Percentiles rank a stretch among this genome's conserved stretches.
These are phyloP conservation scores for Sporothrix protearum DNA, from an alignment of 2,329 filamentous ascomycete species.

Conservation along the genomic window DNA sequence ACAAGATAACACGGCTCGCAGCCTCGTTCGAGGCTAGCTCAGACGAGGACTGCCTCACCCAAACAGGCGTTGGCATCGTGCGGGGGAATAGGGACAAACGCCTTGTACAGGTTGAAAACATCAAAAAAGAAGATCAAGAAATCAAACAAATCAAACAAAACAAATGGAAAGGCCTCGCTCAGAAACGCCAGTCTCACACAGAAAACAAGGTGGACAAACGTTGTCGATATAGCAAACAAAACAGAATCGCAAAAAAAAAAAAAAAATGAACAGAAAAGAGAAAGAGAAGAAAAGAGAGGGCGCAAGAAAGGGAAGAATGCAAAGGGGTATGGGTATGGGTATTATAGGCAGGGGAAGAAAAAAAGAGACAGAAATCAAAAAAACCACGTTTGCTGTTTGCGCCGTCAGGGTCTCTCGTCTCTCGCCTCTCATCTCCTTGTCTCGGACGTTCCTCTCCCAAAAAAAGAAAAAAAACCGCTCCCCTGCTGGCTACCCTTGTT, in stretches of 20 bases:
- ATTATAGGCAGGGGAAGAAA: not conserved
- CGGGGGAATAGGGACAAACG: constrained; percentile 19
- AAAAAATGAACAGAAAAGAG: not conserved
- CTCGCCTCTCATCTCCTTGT: constrained; percentile 15
- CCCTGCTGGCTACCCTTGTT: not conserved
- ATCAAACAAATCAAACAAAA: not conserved
- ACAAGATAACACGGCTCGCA: not conserved
- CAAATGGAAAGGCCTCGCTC: not conserved
- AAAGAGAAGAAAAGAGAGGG: not conserved
- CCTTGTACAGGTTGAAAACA: constrained; percentile 8
- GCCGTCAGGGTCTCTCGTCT: constrained; percentile 19
- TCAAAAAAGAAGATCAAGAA: not conserved
- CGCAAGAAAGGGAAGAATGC: not conserved
- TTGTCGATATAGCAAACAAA: not conserved
- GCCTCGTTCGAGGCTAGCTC: constrained; percentile 16
- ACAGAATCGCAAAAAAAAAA: not conserved
- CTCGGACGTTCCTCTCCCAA: constrained; percentile 17
- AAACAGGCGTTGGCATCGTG: not conserved
- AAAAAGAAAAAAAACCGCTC: not conserved
- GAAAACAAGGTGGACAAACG: not conserved
- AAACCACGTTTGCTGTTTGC: constrained; percentile 22
- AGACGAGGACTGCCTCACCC: not conserved
- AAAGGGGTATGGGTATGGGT: constrained; percentile 13
- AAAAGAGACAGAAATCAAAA: constrained; percentile 18
- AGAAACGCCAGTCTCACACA: constrained; percentile 15